Percentiles rank a stretch among this genome's conserved stretches.
Conservation (phyloP, 805 yeast species). For the Saccharomycopsis vini region DNA sequence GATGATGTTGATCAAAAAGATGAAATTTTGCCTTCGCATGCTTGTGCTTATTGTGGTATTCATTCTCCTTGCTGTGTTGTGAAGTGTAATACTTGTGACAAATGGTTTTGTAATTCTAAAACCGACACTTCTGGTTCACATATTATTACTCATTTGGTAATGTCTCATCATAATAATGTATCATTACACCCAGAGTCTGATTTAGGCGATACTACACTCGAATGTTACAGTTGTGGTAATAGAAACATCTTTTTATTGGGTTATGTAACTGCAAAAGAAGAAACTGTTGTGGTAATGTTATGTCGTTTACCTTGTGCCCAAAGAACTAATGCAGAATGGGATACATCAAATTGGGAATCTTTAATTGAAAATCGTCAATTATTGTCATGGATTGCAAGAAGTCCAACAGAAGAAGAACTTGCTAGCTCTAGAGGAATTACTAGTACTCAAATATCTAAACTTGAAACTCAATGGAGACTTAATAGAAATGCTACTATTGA, state of each 20-base stretch:
- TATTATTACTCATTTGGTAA: slow-evolving; percentile 75
- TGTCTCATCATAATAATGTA: slow-evolving; percentile 68
- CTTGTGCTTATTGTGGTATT: slow-evolving; percentile 68
- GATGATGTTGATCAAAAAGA: slow-evolving; percentile 21
- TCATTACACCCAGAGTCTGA: slow-evolving; percentile 72
- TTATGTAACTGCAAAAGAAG: slow-evolving; percentile 78
- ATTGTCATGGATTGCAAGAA: slow-evolving; percentile 71
- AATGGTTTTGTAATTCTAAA: slow-evolving; percentile 86
- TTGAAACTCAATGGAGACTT: slow-evolving; percentile 77
- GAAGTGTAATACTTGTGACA: slow-evolving; percentile 65
- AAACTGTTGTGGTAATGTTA: slow-evolving; percentile 75
- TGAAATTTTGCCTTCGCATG: slow-evolving; percentile 33
- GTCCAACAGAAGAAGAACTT: slow-evolving; percentile 54
- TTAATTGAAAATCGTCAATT: slow-evolving; percentile 72
- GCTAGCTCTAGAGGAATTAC: slow-evolving; percentile 44
- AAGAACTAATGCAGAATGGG: slow-evolving; percentile 72
- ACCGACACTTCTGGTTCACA: slow-evolving; percentile 58
- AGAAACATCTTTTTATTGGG: slow-evolving; percentile 75
- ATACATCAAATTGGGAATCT: slow-evolving; percentile 79
- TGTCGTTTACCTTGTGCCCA: slow-evolving; percentile 89
- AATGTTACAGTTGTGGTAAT: slow-evolving; percentile 86
- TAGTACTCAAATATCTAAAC: slow-evolving; percentile 53
- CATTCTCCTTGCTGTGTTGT: slow-evolving; percentile 56
- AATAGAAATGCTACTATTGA: slow-evolving; percentile 63
- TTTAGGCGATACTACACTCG: slow-evolving; percentile 78